Conservation (phyloP, 495 filamentous ascomycete species). For the Penicillium crystallinum region DNA sequence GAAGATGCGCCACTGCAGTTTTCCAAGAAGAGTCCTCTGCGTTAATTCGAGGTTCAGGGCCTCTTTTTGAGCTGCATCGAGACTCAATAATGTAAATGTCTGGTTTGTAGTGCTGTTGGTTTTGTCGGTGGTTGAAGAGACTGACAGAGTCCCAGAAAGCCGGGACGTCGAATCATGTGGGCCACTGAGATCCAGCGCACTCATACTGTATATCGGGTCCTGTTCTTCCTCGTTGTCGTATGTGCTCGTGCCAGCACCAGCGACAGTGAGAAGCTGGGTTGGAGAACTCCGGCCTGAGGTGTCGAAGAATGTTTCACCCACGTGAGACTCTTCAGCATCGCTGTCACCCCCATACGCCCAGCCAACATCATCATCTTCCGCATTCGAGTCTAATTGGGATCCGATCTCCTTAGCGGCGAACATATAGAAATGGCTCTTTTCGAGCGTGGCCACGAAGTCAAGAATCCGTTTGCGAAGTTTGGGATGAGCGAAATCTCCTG, state of each 20-base stretch:
- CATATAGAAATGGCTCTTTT: slow-evolving; percentile 68
- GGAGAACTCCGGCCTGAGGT: slow-evolving; percentile 38
- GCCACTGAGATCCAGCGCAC: slow-evolving; percentile 40
- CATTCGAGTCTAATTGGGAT: slow-evolving; percentile 54
- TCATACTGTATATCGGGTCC: slow-evolving; percentile 41
- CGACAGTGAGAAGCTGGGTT: slow-evolving; percentile 30
- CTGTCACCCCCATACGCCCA: slow-evolving; percentile 65
- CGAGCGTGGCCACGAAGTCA: slow-evolving; percentile 64
- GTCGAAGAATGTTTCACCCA: slow-evolving; percentile 35
- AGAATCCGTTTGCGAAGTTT: slow-evolving; percentile 63
- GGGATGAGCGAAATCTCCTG: slow-evolving; percentile 86
- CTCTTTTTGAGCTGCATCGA: slow-evolving; percentile 71
- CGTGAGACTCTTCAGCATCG: slow-evolving; percentile 40
- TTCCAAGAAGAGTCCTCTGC: slow-evolving; percentile 57
- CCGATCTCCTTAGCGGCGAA: slow-evolving; percentile 79
- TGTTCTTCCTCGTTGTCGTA: slow-evolving; percentile 34
- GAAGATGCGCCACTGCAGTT: slow-evolving; percentile 75
- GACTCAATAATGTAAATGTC: slow-evolving; percentile 45
- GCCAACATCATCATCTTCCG: slow-evolving; percentile 73
- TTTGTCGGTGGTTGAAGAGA: slow-evolving; percentile 36
- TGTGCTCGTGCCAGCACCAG: slow-evolving; percentile 14
- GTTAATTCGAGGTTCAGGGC: slow-evolving; percentile 61
- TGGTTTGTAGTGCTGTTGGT: slow-evolving; percentile 37
- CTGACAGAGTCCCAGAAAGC: slow-evolving; percentile 41
- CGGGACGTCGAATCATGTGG: slow-evolving; percentile 33